Base-by-base conservation (phyloP, 2,329 filamentous ascomycete genomes). In the Lasiodiplodia citricola region DNA sequence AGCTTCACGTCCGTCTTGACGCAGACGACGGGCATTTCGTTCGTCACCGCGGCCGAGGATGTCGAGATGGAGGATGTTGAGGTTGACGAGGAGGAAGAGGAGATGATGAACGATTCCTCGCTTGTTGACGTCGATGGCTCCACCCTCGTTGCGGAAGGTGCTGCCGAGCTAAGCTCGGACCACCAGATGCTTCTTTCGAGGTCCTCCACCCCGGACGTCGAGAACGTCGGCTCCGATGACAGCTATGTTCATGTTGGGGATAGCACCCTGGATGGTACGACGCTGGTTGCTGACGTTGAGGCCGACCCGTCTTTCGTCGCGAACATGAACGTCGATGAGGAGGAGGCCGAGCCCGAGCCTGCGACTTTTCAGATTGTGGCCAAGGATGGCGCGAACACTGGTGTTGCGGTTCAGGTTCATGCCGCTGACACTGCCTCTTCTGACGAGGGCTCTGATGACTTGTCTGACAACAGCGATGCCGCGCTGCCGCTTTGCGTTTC, bases 1-100 rank as follows among this genome's bases (percentile, higher is more conserved):
- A 64, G 60, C 47, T 18, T 64, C 11, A n/a, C 8, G 8, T 64
- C 60, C 44, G 47, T 52, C 16, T 18, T 62, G 58, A 50, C 58
- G 41, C 18, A 47, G 3, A n/a, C 44, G 18, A 62, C 58, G 28
- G 47, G n/a, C 18, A 21, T 7, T n/a, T 64, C 60, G 60, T 64
- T 64, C 31, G 47, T 52, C 14, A 64, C 60, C 11, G 60, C 60
- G 28, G 7, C 2, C 1, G 60, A 52, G 60, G 60, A 38, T 0
- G 44, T 37, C 13, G 54, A 57, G 16, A 16, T 18, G 3, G 56
- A 58, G n/a, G 31, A 35, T 35, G 54, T 6, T 14, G 50, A 52
- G 21, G 10, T 35, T 0, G 28, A 31, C 0, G 37, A 58, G 35
- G 54, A 16, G 0, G 50, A 52, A 7, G 50, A n/a, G 1, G 16